Percentiles rank a stretch among this genome's conserved stretches.
Conservation (phyloP, 495 filamentous ascomycete species). For the Daldinia loculata region DNA sequence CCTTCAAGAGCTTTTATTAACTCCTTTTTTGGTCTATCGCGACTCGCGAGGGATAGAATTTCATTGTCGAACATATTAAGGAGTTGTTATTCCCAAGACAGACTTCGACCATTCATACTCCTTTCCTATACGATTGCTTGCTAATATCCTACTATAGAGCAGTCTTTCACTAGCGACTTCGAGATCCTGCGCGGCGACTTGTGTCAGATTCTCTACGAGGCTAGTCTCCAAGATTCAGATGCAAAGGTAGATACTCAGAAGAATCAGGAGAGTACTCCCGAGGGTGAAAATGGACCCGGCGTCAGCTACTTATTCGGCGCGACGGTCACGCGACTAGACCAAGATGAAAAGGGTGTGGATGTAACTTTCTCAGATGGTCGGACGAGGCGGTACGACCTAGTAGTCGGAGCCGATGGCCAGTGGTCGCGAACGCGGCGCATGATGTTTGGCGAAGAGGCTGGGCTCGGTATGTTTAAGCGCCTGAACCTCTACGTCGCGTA, state of each 20-base stretch:
- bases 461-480: conserved; percentile 33
- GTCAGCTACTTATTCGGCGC: conserved; percentile 35
- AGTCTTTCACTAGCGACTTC: conserved; percentile 59
- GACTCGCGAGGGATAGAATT: too few relatives aligned
- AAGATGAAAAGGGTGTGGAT: conserved; percentile 33
- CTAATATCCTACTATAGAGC: conserved; percentile 22
- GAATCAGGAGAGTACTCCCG: not conserved
- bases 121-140: not conserved
- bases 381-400: conserved; percentile 52
- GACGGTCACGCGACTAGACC: conserved; percentile 12
- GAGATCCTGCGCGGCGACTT: conserved; percentile 65
- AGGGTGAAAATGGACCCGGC: conserved; percentile 15
- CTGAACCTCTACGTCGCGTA: conserved; percentile 33
- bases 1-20: too few relatives aligned
- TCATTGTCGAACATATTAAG: too few relatives aligned
- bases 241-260: conserved; percentile 9
- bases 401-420: conserved; percentile 62
- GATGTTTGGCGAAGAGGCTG: conserved; percentile 43
- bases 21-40: too few relatives aligned
- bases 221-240: conserved; percentile 52
- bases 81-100: too few relatives aligned
- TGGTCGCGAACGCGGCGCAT: conserved; percentile 54
- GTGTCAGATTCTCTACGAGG: conserved; percentile 53
- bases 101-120: not conserved
- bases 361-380: conserved; percentile 50